phyloP scores from a whole-genome alignment of 1,139 yeast genomes.

The Saccharomyces uvarum region DNA sequence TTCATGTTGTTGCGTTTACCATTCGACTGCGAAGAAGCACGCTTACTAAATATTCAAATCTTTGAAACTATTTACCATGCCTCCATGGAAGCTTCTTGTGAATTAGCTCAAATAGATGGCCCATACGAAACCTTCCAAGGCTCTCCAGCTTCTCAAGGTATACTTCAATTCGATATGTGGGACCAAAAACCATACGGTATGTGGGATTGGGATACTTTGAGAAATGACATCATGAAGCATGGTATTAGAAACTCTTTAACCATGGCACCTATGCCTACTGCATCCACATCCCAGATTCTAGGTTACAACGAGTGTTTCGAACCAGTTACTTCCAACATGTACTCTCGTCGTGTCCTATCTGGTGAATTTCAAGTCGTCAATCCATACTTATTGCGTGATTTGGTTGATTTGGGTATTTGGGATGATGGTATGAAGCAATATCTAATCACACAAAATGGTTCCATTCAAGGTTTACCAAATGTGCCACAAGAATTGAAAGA shows the following conservation, averaged over 20 bases:
- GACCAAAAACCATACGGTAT: conserved; percentile 34
- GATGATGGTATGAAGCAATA: conserved; percentile 68
- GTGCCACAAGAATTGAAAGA: conserved; percentile 72
- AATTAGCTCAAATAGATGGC: conserved; percentile 58
- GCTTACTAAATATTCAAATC: conserved; percentile 61
- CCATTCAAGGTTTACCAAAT: conserved; percentile 66
- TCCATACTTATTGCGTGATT: conserved; percentile 71
- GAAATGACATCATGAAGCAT: conserved; percentile 45
- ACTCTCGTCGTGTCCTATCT: conserved; percentile 75
- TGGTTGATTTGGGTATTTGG: conserved; percentile 81
- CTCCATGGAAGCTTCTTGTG: conserved; percentile 71
- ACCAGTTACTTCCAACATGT: conserved; percentile 82
- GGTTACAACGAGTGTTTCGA: conserved; percentile 90
- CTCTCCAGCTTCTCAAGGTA: conserved; percentile 76
- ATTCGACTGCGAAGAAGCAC: conserved; percentile 72
- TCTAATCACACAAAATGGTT: conserved; percentile 73
- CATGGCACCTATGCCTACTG: conserved; percentile 96
- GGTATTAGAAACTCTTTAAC: conserved; percentile 78
- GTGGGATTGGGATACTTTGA: conserved; percentile 67
- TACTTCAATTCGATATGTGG: conserved; percentile 78
- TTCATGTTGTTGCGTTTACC: conserved; percentile 70
- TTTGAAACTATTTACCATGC: conserved; percentile 89
- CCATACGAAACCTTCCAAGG: conserved; percentile 61
- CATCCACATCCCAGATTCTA: conserved; percentile 82
- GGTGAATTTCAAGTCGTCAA: conserved; percentile 86